Evolutionary conservation across 2,329 filamentous ascomycete species (phyloP), one percentile per base, ranked within the genome.

Genomic region (Phaeoacremonium minimum): DNA sequence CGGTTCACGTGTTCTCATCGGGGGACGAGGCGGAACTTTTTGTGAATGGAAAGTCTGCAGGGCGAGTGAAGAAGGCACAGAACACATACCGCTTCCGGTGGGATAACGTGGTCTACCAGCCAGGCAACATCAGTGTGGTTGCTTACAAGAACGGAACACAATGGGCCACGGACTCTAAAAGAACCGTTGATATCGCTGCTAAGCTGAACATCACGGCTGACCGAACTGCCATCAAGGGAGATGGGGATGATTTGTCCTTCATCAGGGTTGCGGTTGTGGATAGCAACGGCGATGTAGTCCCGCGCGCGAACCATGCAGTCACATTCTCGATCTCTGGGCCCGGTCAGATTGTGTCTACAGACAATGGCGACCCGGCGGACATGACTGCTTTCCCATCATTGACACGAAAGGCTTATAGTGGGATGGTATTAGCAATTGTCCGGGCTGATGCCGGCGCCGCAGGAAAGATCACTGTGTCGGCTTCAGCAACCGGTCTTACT

Each of bases 21-120:
- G 73, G 56, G 4, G 69, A 75, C 42, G 69, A 73, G 45, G 73
- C 71, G 4, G 73, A 77, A 54, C 51, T 77, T 3, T 77, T 75
- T 41, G 46, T 77, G 11, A 77, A 76, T 35, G 69, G 66, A 4
- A 45, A 58, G 28, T 71, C 68, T 1, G 57, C 57, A 4, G 73
- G 73, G 2, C 51, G 61, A 1, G 45, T 57, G 40, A 60, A 52
- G 40, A 60, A 55, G 31, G 55, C 37, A 0, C 33, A 54, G 20
- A 55, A 46, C 12, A 47, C 56, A n/a, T 75, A 73, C 45, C 65
- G 72, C 14, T 67, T 76, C 46, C 64, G 73, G 4, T 77, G 71
- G 72, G 69, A 77, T 44, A 51, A 68, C 3, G 62, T 75, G 2
- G 50, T 52, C 2, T 77, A 76, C 45, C 41, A 61, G 28, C 55